Evolutionary conservation across 2,329 filamentous ascomycete species (phyloP), one percentile per base, ranked within the genome.

Genomic region (Phialemonium atrogriseum): DNA sequence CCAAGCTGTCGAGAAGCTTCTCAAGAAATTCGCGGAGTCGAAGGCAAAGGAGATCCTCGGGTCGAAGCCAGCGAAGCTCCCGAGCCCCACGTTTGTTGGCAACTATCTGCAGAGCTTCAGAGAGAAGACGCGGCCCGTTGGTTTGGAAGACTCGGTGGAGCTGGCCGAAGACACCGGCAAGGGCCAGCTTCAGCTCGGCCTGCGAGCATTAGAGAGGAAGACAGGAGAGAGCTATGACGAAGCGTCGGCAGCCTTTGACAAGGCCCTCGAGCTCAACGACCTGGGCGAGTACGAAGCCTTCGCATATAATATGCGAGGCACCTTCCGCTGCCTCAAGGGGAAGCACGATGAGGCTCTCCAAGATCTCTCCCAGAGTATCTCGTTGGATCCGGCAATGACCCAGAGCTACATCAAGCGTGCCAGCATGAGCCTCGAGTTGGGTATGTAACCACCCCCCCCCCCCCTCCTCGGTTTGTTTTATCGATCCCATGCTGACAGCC

Each of bases 91-190:
- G 10, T 98, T 96, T 48, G 88, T 98, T 45, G 86, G 87, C 54
- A 98, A 98, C 70, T 98, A 98, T 60, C 80, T 98, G 19, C 89
- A 96, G 65, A 96, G 89, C 66, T 98, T 98, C 82, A 83, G 91
- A 38, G 70, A 79, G 37, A 84, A 83, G 64, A 69, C 77, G 28
- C 73, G 85, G 2, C 89, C 91, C 4, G 76, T 70, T 39, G 89
- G 86, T 10, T 68, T 98, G 32, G 87, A 89, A 38, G 85, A 93
- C 45, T 72, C 77, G 7, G 77, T 69, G n/a, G 85, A 94, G 44
- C 60, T 95, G 29, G 62, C 76, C 24, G 77, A 88, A 46, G 77
- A 81, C 27, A 84, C 78, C 27, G 89, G 88, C 47, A 83, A 83
- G 64, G 88, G 82, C 23, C 82, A 94, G 58, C 63, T 98, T 52